These are phyloP conservation scores for Paraphoma sp. DNA, from an alignment of 2,329 filamentous ascomycete genomes.

Conservation along the genomic window DNA sequence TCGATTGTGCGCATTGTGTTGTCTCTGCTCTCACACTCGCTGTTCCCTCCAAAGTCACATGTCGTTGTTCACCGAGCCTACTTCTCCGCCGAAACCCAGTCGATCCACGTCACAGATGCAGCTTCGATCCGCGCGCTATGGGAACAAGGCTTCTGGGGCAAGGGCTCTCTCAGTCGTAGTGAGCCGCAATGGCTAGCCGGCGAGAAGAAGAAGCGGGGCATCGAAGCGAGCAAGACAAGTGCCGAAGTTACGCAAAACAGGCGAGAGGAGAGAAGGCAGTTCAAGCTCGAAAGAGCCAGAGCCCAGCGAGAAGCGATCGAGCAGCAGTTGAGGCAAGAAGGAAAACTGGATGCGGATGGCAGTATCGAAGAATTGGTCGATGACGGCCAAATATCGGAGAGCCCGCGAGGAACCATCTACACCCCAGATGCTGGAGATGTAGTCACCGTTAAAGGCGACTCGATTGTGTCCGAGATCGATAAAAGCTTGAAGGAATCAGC, in stretches of 20 bases:
- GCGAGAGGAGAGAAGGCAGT: constrained; percentile 78
- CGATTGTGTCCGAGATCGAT: constrained; percentile 19
- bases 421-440: constrained; percentile 17
- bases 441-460: constrained; percentile 10
- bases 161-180: constrained; percentile 89
- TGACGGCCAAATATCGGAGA: constrained; percentile 24
- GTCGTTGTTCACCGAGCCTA: constrained; percentile 72
- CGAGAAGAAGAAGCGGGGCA: constrained; percentile 75
- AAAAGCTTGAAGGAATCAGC: constrained; percentile 12
- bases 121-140: constrained; percentile 81
- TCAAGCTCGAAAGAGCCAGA: constrained; percentile 91
- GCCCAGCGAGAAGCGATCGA: constrained; percentile 85
- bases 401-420: constrained; percentile 27
- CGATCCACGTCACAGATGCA: constrained; percentile 82
- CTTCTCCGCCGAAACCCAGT: constrained; percentile 82
- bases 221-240: constrained; percentile 72
- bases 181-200: constrained; percentile 91
- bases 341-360: constrained; percentile 36
- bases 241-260: constrained; percentile 81
- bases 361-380: constrained; percentile 39
- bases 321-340: constrained; percentile 67
- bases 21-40: constrained; percentile 75
- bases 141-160: constrained; percentile 98
- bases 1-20: constrained; percentile 83
- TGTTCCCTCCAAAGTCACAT: constrained; percentile 70